Percentiles rank a stretch among this genome's conserved stretches.
Evolutionary conservation across 768 basidiomycete species (phyloP).

Genomic region (Boletus tomentosulus): DNA sequence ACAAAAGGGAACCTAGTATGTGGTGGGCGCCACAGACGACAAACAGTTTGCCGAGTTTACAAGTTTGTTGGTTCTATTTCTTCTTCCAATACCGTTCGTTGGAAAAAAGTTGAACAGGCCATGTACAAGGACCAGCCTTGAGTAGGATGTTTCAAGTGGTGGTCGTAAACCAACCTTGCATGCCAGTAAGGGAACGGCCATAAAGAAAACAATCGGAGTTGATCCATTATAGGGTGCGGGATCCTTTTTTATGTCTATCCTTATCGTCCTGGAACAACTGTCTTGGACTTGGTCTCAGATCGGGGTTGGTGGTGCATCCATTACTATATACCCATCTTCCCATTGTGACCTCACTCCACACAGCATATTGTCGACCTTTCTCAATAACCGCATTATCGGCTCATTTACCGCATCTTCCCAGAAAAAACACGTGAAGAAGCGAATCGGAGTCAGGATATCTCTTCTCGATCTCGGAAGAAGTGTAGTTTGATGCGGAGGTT

Average conservation of each 20-base stretch:
- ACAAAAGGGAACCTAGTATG: no score
- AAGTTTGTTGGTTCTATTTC: not conserved
- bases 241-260: not conserved
- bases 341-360: not conserved
- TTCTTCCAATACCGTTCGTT: not conserved
- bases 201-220: slow-evolving; percentile 39
- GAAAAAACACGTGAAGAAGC: not conserved
- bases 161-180: slow-evolving; percentile 38
- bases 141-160: slow-evolving; percentile 10
- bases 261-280: not conserved
- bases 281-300: slow-evolving; percentile 17
- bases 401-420: slow-evolving; percentile 21
- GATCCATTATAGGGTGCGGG: slow-evolving; percentile 35
- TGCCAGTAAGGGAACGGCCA: slow-evolving; percentile 44
- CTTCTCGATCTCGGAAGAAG: slow-evolving; percentile 29
- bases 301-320: not conserved
- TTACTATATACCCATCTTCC: slow-evolving; percentile 4
- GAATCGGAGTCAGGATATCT: not conserved
- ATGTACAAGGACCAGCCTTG: not conserved
- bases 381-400: slow-evolving; percentile 35
- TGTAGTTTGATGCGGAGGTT: slow-evolving; percentile 15
- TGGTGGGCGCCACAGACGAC: no score
- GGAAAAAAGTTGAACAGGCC: no score
- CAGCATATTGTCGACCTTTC: slow-evolving; percentile 36
- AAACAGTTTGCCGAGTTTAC: no score